Evolutionary conservation across 768 basidiomycete species (phyloP), one percentile per base, ranked within the genome.

Genomic region (Rhodocollybia butyracea): DNA sequence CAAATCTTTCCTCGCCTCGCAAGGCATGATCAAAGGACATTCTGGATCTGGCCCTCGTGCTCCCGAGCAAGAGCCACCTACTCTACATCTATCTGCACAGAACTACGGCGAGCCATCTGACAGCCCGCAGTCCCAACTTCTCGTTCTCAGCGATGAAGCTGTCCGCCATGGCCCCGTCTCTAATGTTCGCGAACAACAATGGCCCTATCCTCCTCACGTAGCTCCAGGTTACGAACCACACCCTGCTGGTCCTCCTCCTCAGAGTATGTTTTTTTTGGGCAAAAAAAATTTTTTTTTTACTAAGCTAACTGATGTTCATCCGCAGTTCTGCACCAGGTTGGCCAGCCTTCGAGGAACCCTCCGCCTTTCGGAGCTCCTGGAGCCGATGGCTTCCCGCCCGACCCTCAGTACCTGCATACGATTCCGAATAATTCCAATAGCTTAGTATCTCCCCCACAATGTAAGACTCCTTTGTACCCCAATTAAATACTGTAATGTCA

Each of bases 21-120:
- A 91, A 67, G 90, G 90, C 46, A 89, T 91, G 88, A 91, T 93
- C 70, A 92, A 92, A 70, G 91, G 91, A 27, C 89, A 91, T 63
- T 87, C 90, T 19, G 86, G 86, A 54, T 73, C 85, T 26, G 85
- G 82, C 2, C 77, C 86, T 19, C 83, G 85, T 41, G 69, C 74
- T 21, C 63, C 74, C 32, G 85, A 85, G 2, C 79, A 79, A 17
- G 84, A 83, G 26, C 39, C 52, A 21, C 56, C n/a, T 30, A 45
- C n/a, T 38, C n/a, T 40, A 17, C 39, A 39, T 21, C 70, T 88
- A 64, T 61, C 56, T n/a, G 76, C 74, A 51, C 63, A 54, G 45
- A 70, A 72, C 39, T 77, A 73, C 57, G 58, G 61, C 41, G 75
- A 77, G 2, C 75, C 77, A 2, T 64, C 57, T 5, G 70, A 67